Conservation (phyloP, 495 filamentous ascomycete species). For the Penicillium paradoxum region DNA sequence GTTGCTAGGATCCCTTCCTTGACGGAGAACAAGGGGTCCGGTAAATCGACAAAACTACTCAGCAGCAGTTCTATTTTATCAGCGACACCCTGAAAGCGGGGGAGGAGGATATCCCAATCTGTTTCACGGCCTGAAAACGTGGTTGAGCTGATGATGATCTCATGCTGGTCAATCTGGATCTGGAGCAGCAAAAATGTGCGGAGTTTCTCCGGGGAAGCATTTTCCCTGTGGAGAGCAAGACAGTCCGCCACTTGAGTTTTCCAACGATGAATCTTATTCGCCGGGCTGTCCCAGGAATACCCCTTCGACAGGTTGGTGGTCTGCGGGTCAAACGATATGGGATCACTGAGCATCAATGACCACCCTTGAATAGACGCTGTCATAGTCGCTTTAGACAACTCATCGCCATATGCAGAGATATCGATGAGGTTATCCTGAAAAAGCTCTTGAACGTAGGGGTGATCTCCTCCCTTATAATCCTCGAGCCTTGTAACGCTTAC, state of each 20-base stretch:
- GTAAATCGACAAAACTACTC: background rate
- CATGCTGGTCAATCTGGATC: background rate
- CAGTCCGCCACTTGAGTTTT: background rate
- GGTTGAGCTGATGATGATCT: background rate
- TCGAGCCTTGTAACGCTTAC: background rate
- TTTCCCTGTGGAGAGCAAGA: background rate
- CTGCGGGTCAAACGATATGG: background rate
- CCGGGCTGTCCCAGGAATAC: background rate
- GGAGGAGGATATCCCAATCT: conserved; percentile 1
- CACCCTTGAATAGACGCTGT: background rate
- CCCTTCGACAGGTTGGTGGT: background rate
- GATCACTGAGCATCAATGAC: background rate
- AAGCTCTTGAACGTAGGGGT: background rate
- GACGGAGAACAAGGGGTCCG: conserved; percentile 1
- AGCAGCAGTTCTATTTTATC: background rate
- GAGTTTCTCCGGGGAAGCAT: background rate
- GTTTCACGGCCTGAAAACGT: background rate
- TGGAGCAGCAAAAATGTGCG: background rate
- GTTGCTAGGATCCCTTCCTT: background rate
- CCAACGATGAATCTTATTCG: background rate
- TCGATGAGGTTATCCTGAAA: background rate
- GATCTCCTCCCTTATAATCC: background rate
- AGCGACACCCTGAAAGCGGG: background rate
- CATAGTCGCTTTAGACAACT: background rate
- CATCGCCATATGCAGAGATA: background rate